Evolutionary conservation across 2,329 filamentous ascomycete species (phyloP).

Genomic region (Zymoseptoria pseudotritici): DNA sequence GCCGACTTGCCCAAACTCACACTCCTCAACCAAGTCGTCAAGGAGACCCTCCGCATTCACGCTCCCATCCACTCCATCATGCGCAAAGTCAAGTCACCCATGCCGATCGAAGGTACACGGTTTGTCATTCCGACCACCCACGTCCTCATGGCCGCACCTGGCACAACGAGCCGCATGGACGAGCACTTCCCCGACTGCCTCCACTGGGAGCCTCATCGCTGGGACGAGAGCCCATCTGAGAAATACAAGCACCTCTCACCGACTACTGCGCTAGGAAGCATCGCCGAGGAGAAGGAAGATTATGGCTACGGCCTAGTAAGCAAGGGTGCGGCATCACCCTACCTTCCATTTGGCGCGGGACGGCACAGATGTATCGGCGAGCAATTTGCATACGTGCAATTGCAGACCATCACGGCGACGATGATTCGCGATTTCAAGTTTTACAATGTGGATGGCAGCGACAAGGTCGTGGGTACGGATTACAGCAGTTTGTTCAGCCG

Average conservation of each 20-base stretch:
- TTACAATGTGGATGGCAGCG: conserved; percentile 63
- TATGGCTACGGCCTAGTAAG: conserved; percentile 90
- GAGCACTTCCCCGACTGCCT: conserved; percentile 75
- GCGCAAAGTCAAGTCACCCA: conserved; percentile 82
- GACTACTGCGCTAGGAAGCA: conserved; percentile 22
- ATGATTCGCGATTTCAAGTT: conserved; percentile 75
- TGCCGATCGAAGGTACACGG: conserved; percentile 73
- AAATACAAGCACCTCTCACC: conserved; percentile 26
- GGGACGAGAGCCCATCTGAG: conserved; percentile 58
- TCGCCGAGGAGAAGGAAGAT: conserved; percentile 62
- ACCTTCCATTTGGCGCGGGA: conserved; percentile 89
- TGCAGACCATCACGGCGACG: conserved; percentile 74
- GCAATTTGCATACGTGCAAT: conserved; percentile 89
- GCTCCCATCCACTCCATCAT: conserved; percentile 93
- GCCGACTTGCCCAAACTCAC: conserved; percentile 72
- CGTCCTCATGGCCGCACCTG: conserved; percentile 75
- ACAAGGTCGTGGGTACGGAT: conserved; percentile 61
- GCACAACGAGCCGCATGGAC: conserved; percentile 65
- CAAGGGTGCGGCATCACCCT: conserved; percentile 84
- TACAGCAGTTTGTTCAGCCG: conserved; percentile 49
- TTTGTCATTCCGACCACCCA: conserved; percentile 76
- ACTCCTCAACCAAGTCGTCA: conserved; percentile 76
- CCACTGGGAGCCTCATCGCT: conserved; percentile 84
- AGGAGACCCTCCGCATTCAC: conserved; percentile 85
- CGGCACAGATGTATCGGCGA: conserved; percentile 93